Conservation (phyloP, 2,329 filamentous ascomycete genomes). For the Nothophoma quercina region DNA sequence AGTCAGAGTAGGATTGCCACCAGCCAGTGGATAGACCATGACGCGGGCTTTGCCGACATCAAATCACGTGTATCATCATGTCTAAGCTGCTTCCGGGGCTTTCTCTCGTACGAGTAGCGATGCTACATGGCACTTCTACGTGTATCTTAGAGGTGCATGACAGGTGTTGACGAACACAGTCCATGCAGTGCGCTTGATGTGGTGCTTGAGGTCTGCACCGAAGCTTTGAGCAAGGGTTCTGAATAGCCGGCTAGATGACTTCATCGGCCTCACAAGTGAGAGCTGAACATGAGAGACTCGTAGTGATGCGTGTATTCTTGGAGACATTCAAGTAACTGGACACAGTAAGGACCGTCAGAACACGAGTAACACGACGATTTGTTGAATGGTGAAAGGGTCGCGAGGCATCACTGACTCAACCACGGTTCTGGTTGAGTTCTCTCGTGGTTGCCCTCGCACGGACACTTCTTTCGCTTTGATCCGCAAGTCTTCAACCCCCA, state of each 20-base stretch:
- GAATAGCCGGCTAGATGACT: conserved; percentile 15
- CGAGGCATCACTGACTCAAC: neutral
- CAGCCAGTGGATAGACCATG: conserved; percentile 9
- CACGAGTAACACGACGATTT: too few relatives aligned
- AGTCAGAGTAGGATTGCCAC: conserved; percentile 29
- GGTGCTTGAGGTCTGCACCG: neutral
- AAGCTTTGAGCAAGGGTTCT: conserved; percentile 18
- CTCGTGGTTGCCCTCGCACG: neutral
- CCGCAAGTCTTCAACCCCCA: neutral
- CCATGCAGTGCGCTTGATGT: neutral
- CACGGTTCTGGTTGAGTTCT: neutral
- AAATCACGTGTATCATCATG: conserved; percentile 10
- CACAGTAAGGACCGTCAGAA: too few relatives aligned
- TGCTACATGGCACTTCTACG: neutral
- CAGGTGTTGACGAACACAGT: neutral
- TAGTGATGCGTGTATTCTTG: neutral
- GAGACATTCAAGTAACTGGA: too few relatives aligned
- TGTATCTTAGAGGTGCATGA: neutral
- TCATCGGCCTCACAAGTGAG: conserved; percentile 1
- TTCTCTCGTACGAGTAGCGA: neutral
- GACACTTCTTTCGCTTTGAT: neutral
- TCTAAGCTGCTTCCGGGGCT: neutral
- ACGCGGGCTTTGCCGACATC: neutral
- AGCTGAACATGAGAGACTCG: neutral
- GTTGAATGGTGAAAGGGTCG: neutral